Evolutionary conservation across 371 early-diverging fungal species (phyloP), one percentile per base, ranked within the genome.

Genomic region (Mortierella sp.): DNA sequence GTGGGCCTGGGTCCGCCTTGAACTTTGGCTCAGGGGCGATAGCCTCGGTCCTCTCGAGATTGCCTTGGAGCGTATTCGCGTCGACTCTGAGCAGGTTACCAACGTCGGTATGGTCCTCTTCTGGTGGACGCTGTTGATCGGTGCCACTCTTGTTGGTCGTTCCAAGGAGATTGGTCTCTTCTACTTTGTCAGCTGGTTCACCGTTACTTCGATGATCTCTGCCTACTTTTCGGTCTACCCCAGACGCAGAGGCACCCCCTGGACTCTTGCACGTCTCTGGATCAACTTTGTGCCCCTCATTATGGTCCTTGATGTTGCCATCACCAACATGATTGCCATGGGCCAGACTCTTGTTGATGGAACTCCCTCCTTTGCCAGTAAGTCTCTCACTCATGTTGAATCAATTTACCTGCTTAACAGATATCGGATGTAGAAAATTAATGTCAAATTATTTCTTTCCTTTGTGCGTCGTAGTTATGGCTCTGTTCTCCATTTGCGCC

Each of bases 321-420:
- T 77, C 45, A 72, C 82, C 47, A 68, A 43, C 53, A 74, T 77
- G 78, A 77, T 77, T 63, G 85, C 90, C 19, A 84, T 90, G 87
- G 86, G 89, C 45, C 90, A 90, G 68, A 79, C 89, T 6, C 87
- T 89, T 13, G 90, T 87, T 11, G 92, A 91, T 67, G 92, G 92
- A 29, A 89, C 92, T 0, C 90, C 92, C 11, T 88, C 90, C 66
- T 77, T 88, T 73, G 88, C 88, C 39, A 87, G 90, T 88, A 86
- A 69, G 79, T 66, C 43, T 40, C 19, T 8, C 6, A 19, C 24
- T 14, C 19, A 8, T 43, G 26, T 58, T 10, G 7, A 22, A 5
- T 34, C 13, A 44, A 52, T 13, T 2, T 9, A 7, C 7, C 37
- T 34, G 10, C 13, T 9, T 37, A 22, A 4, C 3, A 29, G 45